A percentile compares a stretch with the other conserved stretches of the same genome.
These are phyloP conservation scores for Fusarium sp. DNA, from an alignment of 2,329 filamentous ascomycete genomes.

Conservation along the genomic window DNA sequence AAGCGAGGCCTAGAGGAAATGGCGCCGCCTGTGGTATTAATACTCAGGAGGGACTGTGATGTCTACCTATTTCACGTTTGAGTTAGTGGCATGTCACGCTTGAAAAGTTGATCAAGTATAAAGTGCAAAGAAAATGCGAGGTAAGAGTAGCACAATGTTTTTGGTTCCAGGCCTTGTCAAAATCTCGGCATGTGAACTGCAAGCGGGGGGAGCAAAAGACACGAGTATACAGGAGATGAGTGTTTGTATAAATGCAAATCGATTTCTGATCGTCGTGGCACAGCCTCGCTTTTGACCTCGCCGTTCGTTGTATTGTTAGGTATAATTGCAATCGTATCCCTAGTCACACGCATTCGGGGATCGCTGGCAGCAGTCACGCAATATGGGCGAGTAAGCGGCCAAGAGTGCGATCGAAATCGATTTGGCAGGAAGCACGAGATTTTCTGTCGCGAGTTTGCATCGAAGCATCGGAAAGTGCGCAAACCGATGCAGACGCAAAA, in stretches of 20 bases:
- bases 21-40: slow-evolving; percentile 36
- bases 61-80: slow-evolving; percentile 43
- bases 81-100: slow-evolving; percentile 40
- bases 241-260: slow-evolving; percentile 27
- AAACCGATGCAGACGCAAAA: slow-evolving; percentile 14
- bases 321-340: slow-evolving; percentile 36
- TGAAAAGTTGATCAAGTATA: slow-evolving; percentile 19
- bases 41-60: slow-evolving; percentile 30
- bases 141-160: slow-evolving; percentile 13
- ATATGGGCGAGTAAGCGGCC: slow-evolving; percentile 36
- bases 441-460: slow-evolving; percentile 25
- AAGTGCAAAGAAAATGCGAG: slow-evolving; percentile 25
- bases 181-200: slow-evolving; percentile 16
- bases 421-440: slow-evolving; percentile 33
- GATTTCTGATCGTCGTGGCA: slow-evolving; percentile 33
- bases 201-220: slow-evolving; percentile 9
- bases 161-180: slow-evolving; percentile 3
- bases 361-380: slow-evolving; percentile 47
- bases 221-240: slow-evolving; percentile 9
- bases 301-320: slow-evolving; percentile 22
- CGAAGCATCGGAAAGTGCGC: slow-evolving; percentile 25
- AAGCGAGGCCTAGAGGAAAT: slow-evolving; percentile 11
- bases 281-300: slow-evolving; percentile 38
- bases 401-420: slow-evolving; percentile 15
- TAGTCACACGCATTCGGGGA: slow-evolving; percentile 46